These are phyloP conservation scores for Lentinula detonsa DNA, from an alignment of 768 basidiomycete species.

Conservation along the genomic window DNA sequence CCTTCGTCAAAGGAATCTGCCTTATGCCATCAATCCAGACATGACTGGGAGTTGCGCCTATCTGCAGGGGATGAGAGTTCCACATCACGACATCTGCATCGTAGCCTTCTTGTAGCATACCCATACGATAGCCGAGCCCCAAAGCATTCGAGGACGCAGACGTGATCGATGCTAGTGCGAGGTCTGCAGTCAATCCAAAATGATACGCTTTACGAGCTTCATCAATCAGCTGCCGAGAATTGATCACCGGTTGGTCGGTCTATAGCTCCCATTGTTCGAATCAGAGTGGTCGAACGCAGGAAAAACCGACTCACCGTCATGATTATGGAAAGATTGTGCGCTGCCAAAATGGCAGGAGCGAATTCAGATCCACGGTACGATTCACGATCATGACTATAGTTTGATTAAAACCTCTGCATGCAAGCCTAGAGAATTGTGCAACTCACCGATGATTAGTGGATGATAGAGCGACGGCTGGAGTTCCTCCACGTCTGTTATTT, in stretches of 20 bases:
- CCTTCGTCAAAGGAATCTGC: slow-evolving; percentile 50
- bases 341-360: slow-evolving; percentile 40
- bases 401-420: too few relatives aligned
- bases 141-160: slow-evolving; percentile 57
- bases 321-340: slow-evolving; percentile 49
- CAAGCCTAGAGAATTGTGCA: not conserved
- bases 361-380: slow-evolving; percentile 56
- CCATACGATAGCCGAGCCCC: slow-evolving; percentile 75
- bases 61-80: slow-evolving; percentile 68
- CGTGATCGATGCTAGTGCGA: slow-evolving; percentile 63
- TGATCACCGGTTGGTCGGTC: slow-evolving; percentile 55
- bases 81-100: slow-evolving; percentile 70
- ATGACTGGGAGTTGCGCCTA: slow-evolving; percentile 69
- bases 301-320: slow-evolving; percentile 42
- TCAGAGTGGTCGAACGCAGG: not conserved
- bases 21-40: slow-evolving; percentile 85
- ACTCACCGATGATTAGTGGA: slow-evolving; percentile 64
- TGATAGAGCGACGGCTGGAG: slow-evolving; percentile 76
- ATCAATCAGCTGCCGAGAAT: slow-evolving; percentile 62
- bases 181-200: slow-evolving; percentile 51
- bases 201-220: slow-evolving; percentile 71
- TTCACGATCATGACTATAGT: slow-evolving; percentile 41
- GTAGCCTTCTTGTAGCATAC: slow-evolving; percentile 50
- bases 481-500: slow-evolving; percentile 33
- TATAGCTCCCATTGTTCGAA: slow-evolving; percentile 13